A percentile compares a stretch with the other conserved stretches of the same genome.
Conservation (phyloP, 768 basidiomycete species). For the Amanita polypyramis region DNA sequence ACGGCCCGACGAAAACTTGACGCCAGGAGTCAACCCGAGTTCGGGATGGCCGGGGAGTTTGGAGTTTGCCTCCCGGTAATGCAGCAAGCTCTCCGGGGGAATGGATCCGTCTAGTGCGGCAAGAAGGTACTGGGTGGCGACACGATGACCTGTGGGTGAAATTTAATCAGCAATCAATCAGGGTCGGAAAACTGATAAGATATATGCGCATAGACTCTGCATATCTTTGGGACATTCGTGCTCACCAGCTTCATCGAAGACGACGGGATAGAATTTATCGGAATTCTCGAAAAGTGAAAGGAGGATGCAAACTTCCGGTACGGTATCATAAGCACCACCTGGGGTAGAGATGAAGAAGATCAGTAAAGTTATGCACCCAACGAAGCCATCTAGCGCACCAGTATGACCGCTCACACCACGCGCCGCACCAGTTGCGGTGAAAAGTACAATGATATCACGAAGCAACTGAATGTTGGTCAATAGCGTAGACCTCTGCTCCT, state of each 20-base stretch:
- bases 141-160: conserved; percentile 58
- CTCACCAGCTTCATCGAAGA: conserved; percentile 78
- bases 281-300: conserved; percentile 60
- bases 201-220: conserved; percentile 1
- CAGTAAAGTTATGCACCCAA: neutral
- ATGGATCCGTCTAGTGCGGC: conserved; percentile 66
- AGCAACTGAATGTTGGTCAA: conserved; percentile 67
- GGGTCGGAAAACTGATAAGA: neutral
- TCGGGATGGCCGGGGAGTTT: conserved; percentile 87
- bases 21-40: conserved; percentile 81
- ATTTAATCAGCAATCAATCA: neutral
- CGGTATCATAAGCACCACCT: conserved; percentile 67
- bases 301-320: conserved; percentile 77
- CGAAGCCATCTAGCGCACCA: conserved; percentile 26
- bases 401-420: conserved; percentile 84
- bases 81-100: conserved; percentile 66
- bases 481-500: conserved; percentile 50
- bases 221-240: neutral
- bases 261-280: conserved; percentile 53
- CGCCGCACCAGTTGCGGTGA: conserved; percentile 80
- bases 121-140: conserved; percentile 83
- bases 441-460: conserved; percentile 78
- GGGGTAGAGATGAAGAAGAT: conserved; percentile 6
- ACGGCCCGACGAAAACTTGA: conserved; percentile 91
- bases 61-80: conserved; percentile 80